Evolutionary conservation across 192 early-diverging fungal species (phyloP).

Genomic region (Glomus cerebriforme): DNA sequence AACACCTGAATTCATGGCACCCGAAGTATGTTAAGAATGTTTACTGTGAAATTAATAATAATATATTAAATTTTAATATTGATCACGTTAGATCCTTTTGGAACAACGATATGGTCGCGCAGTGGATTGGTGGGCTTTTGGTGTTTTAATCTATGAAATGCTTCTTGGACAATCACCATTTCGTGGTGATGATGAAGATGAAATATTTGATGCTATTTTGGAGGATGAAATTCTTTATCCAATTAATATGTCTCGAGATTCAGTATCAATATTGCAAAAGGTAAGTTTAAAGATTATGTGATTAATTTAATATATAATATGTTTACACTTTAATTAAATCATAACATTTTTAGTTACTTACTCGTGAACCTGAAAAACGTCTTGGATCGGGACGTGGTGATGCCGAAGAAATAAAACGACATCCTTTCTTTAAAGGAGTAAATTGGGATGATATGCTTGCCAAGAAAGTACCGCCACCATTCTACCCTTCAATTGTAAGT

Average conservation of each 20-base stretch:
- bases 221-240: conserved; percentile 96
- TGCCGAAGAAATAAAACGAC: conserved; percentile 90
- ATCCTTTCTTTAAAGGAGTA: conserved; percentile 92
- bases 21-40: conserved; percentile 55
- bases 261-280: conserved; percentile 89
- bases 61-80: background rate
- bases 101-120: conserved; percentile 96
- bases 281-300: conserved; percentile 36
- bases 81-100: conserved; percentile 63
- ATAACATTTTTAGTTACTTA: conserved; percentile 66
- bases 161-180: conserved; percentile 92
- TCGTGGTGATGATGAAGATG: conserved; percentile 93
- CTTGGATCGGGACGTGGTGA: conserved; percentile 83
- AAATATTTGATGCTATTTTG: conserved; percentile 97
- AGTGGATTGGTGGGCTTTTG: conserved; percentile 99
- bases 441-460: conserved; percentile 97
- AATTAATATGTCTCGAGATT: conserved; percentile 89
- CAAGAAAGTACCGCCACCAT: conserved; percentile 87
- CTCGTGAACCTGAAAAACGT: conserved; percentile 83
- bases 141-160: conserved; percentile 88
- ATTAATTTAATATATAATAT: background rate
- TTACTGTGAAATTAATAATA: background rate
- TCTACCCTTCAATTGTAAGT: conserved; percentile 82
- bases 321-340: background rate
- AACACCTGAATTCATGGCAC: conserved; percentile 99